These are phyloP conservation scores for Lichenothelia convexa DNA, from an alignment of 495 filamentous ascomycete species.

Conservation along the genomic window DNA sequence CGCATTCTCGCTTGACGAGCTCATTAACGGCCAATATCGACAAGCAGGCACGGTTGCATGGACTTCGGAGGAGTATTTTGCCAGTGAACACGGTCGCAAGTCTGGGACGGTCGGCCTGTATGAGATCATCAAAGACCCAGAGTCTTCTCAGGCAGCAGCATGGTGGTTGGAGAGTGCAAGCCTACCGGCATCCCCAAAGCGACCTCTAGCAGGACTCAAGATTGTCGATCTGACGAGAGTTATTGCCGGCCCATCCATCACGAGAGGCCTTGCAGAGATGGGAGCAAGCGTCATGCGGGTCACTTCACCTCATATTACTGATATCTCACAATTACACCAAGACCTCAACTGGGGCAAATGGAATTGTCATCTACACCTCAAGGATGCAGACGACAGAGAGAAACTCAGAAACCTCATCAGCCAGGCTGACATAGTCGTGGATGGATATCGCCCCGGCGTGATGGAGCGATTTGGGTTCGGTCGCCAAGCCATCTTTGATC, in stretches of 20 bases:
- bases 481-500: conserved; percentile 28
- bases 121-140: conserved; percentile 21
- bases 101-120: conserved; percentile 32
- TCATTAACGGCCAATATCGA: conserved; percentile 12
- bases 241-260: conserved; percentile 40
- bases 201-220: conserved; percentile 39
- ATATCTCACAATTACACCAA: conserved; percentile 26
- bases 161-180: conserved; percentile 24
- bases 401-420: conserved; percentile 27
- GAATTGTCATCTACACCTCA: conserved; percentile 32
- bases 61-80: conserved; percentile 28
- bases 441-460: conserved; percentile 34
- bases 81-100: conserved; percentile 31
- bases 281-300: conserved; percentile 45
- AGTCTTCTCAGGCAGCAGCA: conserved; percentile 19
- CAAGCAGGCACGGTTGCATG: conserved; percentile 35
- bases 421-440: conserved; percentile 38
- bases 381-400: conserved; percentile 23
- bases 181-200: conserved; percentile 20
- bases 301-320: conserved; percentile 33
- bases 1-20: background rate
- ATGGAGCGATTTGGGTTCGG: conserved; percentile 35
- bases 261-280: conserved; percentile 33
- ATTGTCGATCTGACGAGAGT: conserved; percentile 41
- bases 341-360: conserved; percentile 41